These are phyloP conservation scores for Paecilomyces sp. DNA, from an alignment of 2,329 filamentous ascomycete genomes.

Conservation along the genomic window DNA sequence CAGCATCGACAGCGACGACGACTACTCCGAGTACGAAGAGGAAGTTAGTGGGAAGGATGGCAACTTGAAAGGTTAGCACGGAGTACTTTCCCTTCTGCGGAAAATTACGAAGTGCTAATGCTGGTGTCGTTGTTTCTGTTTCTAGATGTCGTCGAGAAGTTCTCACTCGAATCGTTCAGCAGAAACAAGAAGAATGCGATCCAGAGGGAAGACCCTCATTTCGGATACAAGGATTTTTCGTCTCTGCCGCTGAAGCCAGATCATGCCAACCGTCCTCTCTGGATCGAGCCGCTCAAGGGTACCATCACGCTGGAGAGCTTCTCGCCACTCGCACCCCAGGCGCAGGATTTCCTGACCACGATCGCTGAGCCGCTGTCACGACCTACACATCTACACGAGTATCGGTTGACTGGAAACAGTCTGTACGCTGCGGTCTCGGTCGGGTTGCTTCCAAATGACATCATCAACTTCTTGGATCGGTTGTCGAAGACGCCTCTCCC, in stretches of 20 bases:
- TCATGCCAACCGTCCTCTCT: slow-evolving; percentile 81
- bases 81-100: slow-evolving; percentile 9
- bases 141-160: slow-evolving; percentile 44
- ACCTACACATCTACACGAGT: slow-evolving; percentile 88
- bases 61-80: slow-evolving; percentile 37
- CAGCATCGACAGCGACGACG: slow-evolving; percentile 47
- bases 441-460: slow-evolving; percentile 81
- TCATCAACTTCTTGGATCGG: slow-evolving; percentile 78
- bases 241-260: slow-evolving; percentile 78
- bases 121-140: slow-evolving; percentile 3
- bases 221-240: slow-evolving; percentile 68
- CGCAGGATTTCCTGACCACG: slow-evolving; percentile 90
- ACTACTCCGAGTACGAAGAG: slow-evolving; percentile 49
- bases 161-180: slow-evolving; percentile 47
- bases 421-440: slow-evolving; percentile 93
- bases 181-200: slow-evolving; percentile 34
- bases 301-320: slow-evolving; percentile 93
- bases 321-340: slow-evolving; percentile 75
- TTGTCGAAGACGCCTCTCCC: slow-evolving; percentile 86
- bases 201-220: slow-evolving; percentile 46
- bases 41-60: slow-evolving; percentile 42
- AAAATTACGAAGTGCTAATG: slow-evolving; percentile 11
- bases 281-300: slow-evolving; percentile 83
- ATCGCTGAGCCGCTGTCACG: slow-evolving; percentile 90
- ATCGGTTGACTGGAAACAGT: slow-evolving; percentile 83